Percentiles rank a stretch among this genome's conserved stretches.
Evolutionary conservation across 208 protist genomes (phyloP).

Genomic region (Crithidia expoeki): DNA sequence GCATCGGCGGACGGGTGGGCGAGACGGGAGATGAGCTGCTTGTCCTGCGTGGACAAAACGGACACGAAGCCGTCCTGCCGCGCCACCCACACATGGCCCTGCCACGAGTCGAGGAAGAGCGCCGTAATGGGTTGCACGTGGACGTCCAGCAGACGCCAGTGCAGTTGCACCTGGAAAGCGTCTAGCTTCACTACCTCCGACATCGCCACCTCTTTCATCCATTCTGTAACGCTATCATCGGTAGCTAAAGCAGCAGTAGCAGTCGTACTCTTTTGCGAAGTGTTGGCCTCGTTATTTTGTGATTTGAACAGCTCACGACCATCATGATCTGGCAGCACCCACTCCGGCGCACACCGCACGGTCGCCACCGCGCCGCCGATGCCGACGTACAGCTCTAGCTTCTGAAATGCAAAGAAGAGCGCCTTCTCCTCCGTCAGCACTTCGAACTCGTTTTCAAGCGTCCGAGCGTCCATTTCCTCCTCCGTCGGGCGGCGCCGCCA

Average conservation of each 20-base stretch:
- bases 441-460: slow-evolving; percentile 84
- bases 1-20: slow-evolving; percentile 66
- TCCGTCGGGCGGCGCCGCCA: slow-evolving; percentile 67
- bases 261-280: not conserved
- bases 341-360: slow-evolving; percentile 65
- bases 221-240: not conserved
- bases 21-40: slow-evolving; percentile 66
- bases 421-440: slow-evolving; percentile 76
- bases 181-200: slow-evolving; percentile 29
- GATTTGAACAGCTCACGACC: slow-evolving; percentile 49
- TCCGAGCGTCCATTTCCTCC: slow-evolving; percentile 61
- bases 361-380: slow-evolving; percentile 66
- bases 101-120: slow-evolving; percentile 66
- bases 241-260: not conserved
- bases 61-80: slow-evolving; percentile 79
- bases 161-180: slow-evolving; percentile 54
- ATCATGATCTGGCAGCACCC: slow-evolving; percentile 47
- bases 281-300: not conserved
- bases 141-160: slow-evolving; percentile 61
- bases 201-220: slow-evolving; percentile 37
- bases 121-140: slow-evolving; percentile 76
- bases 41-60: slow-evolving; percentile 72
- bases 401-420: slow-evolving; percentile 73
- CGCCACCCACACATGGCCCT: slow-evolving; percentile 67
- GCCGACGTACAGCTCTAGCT: slow-evolving; percentile 78